A percentile compares a stretch with the other conserved stretches of the same genome.
These are phyloP conservation scores for Aspergillus fischeri DNA, from an alignment of 2,329 filamentous ascomycete genomes.

Conservation along the genomic window DNA sequence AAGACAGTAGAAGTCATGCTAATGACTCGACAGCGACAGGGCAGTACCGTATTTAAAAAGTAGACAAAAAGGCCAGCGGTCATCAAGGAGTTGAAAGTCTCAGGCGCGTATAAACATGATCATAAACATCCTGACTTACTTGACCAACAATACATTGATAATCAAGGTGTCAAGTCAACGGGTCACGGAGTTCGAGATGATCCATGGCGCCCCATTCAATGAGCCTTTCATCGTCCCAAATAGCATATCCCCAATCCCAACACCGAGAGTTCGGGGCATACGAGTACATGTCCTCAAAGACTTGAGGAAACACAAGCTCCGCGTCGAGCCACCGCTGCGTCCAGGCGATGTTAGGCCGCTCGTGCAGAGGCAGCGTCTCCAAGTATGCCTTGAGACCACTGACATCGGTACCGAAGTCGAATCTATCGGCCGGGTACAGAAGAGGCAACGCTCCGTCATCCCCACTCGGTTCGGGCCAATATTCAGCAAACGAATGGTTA, in stretches of 20 bases:
- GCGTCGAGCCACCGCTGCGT: background rate
- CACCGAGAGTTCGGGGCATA: background rate
- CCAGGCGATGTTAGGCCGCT: slow-evolving; percentile 13
- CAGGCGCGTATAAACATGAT: no score
- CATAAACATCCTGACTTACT: no score
- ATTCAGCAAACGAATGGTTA: background rate
- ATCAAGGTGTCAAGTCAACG: no score
- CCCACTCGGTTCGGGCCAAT: background rate
- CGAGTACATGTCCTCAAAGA: slow-evolving; percentile 2
- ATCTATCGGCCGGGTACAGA: slow-evolving; percentile 13
- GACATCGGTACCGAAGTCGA: slow-evolving; percentile 4
- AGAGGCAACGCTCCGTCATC: slow-evolving; percentile 1
- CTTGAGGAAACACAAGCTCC: background rate
- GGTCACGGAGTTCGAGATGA: no score
- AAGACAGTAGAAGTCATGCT: no score
- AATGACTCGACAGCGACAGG: no score
- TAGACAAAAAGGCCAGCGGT: no score
- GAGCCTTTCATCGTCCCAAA: slow-evolving; percentile 13
- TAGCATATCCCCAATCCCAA: slow-evolving; percentile 12
- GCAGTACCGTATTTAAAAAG: no score
- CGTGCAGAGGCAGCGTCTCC: slow-evolving; percentile 1
- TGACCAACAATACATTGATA: no score
- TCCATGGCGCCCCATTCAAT: no score
- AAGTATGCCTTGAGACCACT: background rate
- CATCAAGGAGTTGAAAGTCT: no score